Conservation (phyloP, 2,329 filamentous ascomycete genomes). For the Hypoxylon sp. region DNA sequence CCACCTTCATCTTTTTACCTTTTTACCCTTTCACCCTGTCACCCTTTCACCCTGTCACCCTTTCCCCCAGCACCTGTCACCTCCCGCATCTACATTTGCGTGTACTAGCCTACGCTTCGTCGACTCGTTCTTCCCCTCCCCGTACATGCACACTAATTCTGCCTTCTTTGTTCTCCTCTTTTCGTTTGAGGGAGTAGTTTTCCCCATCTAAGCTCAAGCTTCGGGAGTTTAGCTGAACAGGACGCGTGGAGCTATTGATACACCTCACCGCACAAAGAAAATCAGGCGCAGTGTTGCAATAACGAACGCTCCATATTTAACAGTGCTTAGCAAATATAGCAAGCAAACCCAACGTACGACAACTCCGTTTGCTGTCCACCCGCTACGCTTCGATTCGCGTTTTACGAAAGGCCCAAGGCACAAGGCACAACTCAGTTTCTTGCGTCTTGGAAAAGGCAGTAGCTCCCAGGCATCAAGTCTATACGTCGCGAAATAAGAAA, state of each 20-base stretch:
- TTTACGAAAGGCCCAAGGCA: conserved; percentile 6
- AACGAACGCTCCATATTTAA: background rate
- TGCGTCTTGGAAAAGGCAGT: background rate
- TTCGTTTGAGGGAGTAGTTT: conserved; percentile 1
- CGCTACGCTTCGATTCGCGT: background rate
- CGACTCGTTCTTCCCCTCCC: background rate
- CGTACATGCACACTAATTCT: background rate
- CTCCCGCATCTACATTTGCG: background rate
- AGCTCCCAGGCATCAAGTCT: background rate
- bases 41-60: conserved; percentile 5
- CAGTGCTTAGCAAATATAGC: too few species aligned
- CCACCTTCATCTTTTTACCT: background rate
- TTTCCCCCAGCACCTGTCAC: background rate
- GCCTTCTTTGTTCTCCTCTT: background rate
- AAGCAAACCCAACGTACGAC: background rate
- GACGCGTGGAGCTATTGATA: conserved; percentile 14
- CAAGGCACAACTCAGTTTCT: background rate
- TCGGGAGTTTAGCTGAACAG: background rate
- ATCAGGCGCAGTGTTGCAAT: background rate
- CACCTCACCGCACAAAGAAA: conserved; percentile 17
- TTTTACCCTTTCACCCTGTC: too few species aligned
- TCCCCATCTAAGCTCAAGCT: background rate
- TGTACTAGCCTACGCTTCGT: background rate
- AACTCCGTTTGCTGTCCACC: background rate
- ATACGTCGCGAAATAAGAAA: conserved; percentile 11